Conservation (phyloP, 2,329 filamentous ascomycete genomes). For the Curvularia verruculosa region DNA sequence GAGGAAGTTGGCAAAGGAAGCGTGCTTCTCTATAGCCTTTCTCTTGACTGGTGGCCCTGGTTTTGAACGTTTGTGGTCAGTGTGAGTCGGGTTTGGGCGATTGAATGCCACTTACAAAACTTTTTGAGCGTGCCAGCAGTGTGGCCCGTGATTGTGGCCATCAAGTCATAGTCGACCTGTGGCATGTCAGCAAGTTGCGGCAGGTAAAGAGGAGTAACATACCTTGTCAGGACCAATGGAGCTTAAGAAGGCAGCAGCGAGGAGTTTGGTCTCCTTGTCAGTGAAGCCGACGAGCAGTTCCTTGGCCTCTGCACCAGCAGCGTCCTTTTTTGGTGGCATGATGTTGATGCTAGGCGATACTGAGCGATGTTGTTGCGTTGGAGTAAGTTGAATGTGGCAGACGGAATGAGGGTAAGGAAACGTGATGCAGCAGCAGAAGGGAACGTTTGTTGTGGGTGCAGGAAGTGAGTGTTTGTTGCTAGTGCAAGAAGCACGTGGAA, state of each 20-base stretch:
- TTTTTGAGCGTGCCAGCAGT: constrained; percentile 43
- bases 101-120: constrained; percentile 26
- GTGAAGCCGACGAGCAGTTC: constrained; percentile 30
- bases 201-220: neutral
- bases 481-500: neutral
- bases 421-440: neutral
- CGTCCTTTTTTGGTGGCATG: constrained; percentile 39
- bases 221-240: constrained; percentile 39
- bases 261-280: constrained; percentile 33
- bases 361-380: neutral
- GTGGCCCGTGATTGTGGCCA: constrained; percentile 38
- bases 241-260: constrained; percentile 42
- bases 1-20: constrained; percentile 34
- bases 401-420: neutral
- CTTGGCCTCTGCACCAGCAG: constrained; percentile 3
- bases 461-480: neutral
- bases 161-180: constrained; percentile 40
- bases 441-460: constrained; percentile 7
- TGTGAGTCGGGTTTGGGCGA: neutral
- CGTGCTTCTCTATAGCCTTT: constrained; percentile 34
- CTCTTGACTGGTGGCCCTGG: constrained; percentile 36
- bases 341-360: neutral
- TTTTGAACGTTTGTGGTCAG: neutral
- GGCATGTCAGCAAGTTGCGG: neutral
- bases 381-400: neutral